Evolutionary conservation across 768 basidiomycete species (phyloP), one percentile per base, ranked within the genome.

Genomic region (Lyophyllum semitale): DNA sequence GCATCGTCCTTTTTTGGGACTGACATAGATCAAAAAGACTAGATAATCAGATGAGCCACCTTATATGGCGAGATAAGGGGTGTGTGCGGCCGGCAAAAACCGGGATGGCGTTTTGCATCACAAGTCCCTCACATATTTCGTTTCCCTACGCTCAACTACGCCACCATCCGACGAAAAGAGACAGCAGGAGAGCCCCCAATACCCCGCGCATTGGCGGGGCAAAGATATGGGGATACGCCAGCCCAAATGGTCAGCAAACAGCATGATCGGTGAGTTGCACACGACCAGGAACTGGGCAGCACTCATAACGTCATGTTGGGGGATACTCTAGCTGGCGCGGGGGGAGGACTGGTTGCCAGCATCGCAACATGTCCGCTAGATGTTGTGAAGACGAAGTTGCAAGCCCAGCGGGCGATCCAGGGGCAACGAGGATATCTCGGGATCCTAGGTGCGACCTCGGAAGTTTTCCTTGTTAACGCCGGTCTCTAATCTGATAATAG

Each of bases 291-390:
- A 55, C 44, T 29, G 11, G 38, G 25, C 25, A 52, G 59, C 54
- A 58, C 58, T 47, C 55, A 53, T 50, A 38, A 48, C 53, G 37
- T 48, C 38, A 41, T n/a, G n/a, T n/a, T n/a, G n/a, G n/a, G n/a
- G n/a, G n/a, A n/a, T n/a, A 56, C 35, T 30, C 45, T 63, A 92
- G 93, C 97, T 68, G 97, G 97, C 53, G 96, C 96, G 33, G 94
- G 94, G 27, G 94, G 96, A 51, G 97, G 97, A 55, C 79, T 99
- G 58, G 88, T 94, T 61, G 90, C 93, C 48, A 91, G 89, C 71
- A 79, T 98, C 58, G 91, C 93, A 53, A 98, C 96, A 7, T 99
- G 97, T 71, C 97, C 97, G 11, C 80, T 99, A 46, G 97, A 99
- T 72, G 96, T 99, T 53, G 81, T 99, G 73, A 99, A 98, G 80